Evolutionary conservation across 1,139 yeast species (phyloP), one percentile per base, ranked within the genome.

Genomic region (Blastobotrys capitulatus): DNA sequence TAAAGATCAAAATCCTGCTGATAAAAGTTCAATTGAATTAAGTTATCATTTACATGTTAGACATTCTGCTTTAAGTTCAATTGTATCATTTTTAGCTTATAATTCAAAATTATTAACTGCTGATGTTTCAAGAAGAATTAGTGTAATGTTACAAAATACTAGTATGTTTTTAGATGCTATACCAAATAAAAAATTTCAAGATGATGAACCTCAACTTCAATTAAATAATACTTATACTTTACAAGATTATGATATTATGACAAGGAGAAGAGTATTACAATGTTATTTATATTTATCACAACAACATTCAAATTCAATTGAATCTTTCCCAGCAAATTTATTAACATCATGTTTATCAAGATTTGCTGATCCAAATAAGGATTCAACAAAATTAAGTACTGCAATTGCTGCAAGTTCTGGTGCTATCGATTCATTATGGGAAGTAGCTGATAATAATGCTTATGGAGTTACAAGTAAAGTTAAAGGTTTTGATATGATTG

Each of bases 61-160:
- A n/a, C 61, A 67, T 44, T 61, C 64, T 22, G 71, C 74, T 0
- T 53, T 72, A 15, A 61, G 69, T 2, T 65, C 71, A 2, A 55
- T 72, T 29, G 55, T 60, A 5, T 60, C 67, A 1, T 72, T 72
- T 50, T 49, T 72, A 46, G 57, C 55, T n/a, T 59, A 60, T 49
- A 71, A 71, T 49, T 46, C 57, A n/a, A 57, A 57, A 29, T 58
- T 72, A 15, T 56, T 72, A 7, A 72, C 75, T 0, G 56, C 64
- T 6, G 76, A 72, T 53, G 68, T 72, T n/a, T 59, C 72, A 6
- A 55, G 63, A 29, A 56, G 74, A 9, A 49, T 71, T 18, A 60
- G 68, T 12, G 55, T 56, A 18, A 56, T 71, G 59, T 59, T 72
- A 40, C 67, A 65, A 22, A 63, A 61, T 32, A 60, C 71, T 1